phyloP scores from a whole-genome alignment of 2,329 filamentous ascomycete species.

The Penicillium sp. region DNA sequence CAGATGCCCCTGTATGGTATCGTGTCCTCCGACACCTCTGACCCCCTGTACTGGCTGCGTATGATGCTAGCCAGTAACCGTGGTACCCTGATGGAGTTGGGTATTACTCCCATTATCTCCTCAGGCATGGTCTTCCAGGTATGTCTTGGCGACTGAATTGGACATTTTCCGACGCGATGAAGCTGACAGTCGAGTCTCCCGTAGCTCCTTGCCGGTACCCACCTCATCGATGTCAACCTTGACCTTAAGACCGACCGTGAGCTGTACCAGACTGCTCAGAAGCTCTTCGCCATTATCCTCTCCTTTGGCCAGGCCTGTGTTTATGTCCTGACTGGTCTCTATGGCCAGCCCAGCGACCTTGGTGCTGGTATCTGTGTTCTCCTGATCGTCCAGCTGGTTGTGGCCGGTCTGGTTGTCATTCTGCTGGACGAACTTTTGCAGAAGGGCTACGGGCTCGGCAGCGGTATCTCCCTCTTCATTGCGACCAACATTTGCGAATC shows the following conservation, averaged over 20 bases:
- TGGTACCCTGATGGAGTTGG: conserved; percentile 92
- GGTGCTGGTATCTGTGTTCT: conserved; percentile 98
- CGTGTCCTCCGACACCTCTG: conserved; percentile 96
- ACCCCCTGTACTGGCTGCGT: conserved; percentile 98
- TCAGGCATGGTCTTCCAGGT: conserved; percentile 99
- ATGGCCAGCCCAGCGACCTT: conserved; percentile 93
- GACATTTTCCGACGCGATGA: background rate
- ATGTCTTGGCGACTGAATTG: conserved; percentile 19
- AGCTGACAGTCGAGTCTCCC: conserved; percentile 14
- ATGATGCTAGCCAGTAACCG: conserved; percentile 99
- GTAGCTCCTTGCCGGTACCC: conserved; percentile 90
- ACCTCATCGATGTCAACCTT: conserved; percentile 99
- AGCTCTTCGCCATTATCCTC: conserved; percentile 96
- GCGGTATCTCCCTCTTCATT: conserved; percentile 98
- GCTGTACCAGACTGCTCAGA: conserved; percentile 99
- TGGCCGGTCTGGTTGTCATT: conserved; percentile 97
- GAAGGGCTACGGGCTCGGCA: conserved; percentile 98
- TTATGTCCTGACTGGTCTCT: conserved; percentile 96
- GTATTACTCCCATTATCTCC: conserved; percentile 98
- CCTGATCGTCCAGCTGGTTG: conserved; percentile 93
- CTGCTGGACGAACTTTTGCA: conserved; percentile 98
- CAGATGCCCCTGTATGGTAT: conserved; percentile 99
- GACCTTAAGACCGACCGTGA: conserved; percentile 99
- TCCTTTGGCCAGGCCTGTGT: conserved; percentile 97
- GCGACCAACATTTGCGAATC: conserved; percentile 99